Conservation (phyloP, 2,329 filamentous ascomycete genomes). For the Drechslera avenae region DNA sequence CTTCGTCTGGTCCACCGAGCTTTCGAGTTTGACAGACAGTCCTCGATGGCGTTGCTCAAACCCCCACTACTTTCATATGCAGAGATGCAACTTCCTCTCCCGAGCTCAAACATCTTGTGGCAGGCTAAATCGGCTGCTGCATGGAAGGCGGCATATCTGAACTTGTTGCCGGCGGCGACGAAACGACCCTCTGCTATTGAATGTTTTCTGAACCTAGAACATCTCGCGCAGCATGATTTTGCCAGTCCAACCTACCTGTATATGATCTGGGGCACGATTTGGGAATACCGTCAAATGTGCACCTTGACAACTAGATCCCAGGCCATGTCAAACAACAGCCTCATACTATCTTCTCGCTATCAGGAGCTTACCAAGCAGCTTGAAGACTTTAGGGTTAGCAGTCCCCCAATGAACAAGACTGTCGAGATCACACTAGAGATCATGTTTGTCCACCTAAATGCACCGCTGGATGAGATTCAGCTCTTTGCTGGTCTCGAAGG, state of each 20-base stretch:
- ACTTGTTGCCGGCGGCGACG: conserved; percentile 20
- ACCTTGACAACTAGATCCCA: conserved; percentile 56
- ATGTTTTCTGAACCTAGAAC: conserved; percentile 34
- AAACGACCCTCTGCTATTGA: conserved; percentile 38
- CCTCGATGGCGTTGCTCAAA: conserved; percentile 69
- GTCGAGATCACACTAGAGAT: conserved; percentile 52
- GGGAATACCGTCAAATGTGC: conserved; percentile 68
- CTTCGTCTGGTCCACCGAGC: conserved; percentile 69
- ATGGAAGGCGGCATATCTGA: conserved; percentile 68
- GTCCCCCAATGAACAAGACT: conserved; percentile 45
- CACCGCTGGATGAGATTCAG: conserved; percentile 68
- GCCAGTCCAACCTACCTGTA: conserved; percentile 66
- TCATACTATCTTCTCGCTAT: conserved; percentile 46
- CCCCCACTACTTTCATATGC: conserved; percentile 71
- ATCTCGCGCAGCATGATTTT: conserved; percentile 26
- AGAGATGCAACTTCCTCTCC: conserved; percentile 69
- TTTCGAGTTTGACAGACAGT: conserved; percentile 69
- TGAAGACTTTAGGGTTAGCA: conserved; percentile 56
- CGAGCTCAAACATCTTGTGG: conserved; percentile 68
- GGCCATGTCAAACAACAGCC: conserved; percentile 33
- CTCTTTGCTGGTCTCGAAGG: conserved; percentile 71
- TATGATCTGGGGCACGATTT: conserved; percentile 68
- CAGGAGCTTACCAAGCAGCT: conserved; percentile 67
- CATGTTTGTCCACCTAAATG: conserved; percentile 67
- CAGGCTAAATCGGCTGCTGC: conserved; percentile 65